Evolutionary conservation across 2,329 filamentous ascomycete species (phyloP), one percentile per base, ranked within the genome.

Genomic region (Drechslerella dactyloides): DNA sequence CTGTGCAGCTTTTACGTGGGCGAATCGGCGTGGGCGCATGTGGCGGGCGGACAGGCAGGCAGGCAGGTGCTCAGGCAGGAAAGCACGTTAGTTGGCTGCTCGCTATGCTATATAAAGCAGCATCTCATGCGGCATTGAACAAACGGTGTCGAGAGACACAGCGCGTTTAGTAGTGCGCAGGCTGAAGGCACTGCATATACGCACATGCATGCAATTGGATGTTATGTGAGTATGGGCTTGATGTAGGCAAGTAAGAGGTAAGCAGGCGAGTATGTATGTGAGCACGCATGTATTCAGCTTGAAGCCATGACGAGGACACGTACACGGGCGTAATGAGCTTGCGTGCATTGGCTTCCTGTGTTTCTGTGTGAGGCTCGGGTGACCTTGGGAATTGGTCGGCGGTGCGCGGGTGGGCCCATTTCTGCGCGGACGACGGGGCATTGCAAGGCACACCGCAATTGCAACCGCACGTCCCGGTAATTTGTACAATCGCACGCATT

Each of bases 71-170:
- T 3, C 27, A 33, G 27, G 3, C 27, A 33, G 8, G 27, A 3
- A 33, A 8, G 27, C 27, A 33, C 27, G 27, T 48, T 48, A 3
- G 15, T 23, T 10, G 44, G 44, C 17, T 48, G 44, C 44, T 23
- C 15, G 17, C 4, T 21, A 19, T 19, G 44, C 44, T 48, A 48
- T 48, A 48, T 48, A 48, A 21, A 48, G 15, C n/a, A 48, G 3
- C 27, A 33, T 33, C 3, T 33, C 44, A 48, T 48, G 44, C 44
- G 44, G 44, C 44, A 48, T 48, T 48, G 44, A 48, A 19, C 44
- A 48, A 48, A 23, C 17, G 8, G n/a, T 21, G 15, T 48, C n/a
- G 19, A 48, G 44, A 48, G 37, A 48, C 44, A 23, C n/a, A 15
- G 19, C n/a, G 19, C 40, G 40, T 15, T 44, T 15, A 17, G 3